Evolutionary conservation across 1,139 yeast species (phyloP).

Genomic region (Saccharomyces hybrid): DNA sequence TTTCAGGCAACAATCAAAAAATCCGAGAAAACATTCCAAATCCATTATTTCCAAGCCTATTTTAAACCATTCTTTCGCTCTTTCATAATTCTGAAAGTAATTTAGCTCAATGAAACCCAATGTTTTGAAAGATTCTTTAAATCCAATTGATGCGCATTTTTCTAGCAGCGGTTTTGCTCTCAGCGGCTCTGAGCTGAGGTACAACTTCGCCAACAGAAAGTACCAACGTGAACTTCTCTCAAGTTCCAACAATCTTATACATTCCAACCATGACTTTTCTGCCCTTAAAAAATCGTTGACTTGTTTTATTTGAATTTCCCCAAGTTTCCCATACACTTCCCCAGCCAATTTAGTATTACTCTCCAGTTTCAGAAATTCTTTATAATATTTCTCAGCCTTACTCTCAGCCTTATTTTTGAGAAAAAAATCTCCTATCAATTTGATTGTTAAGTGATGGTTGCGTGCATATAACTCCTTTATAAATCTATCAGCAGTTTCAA

Average conservation of each 20-base stretch:
- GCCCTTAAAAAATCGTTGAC: slow-evolving; percentile 45
- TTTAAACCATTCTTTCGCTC: slow-evolving; percentile 78
- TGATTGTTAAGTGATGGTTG: slow-evolving; percentile 60
- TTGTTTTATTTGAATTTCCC: slow-evolving; percentile 51
- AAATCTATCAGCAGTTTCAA: slow-evolving; percentile 52
- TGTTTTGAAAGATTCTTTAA: slow-evolving; percentile 65
- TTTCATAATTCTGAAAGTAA: slow-evolving; percentile 45
- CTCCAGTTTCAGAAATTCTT: slow-evolving; percentile 49
- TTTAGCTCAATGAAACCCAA: slow-evolving; percentile 74
- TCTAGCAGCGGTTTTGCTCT: slow-evolving; percentile 65
- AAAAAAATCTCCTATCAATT: slow-evolving; percentile 68
- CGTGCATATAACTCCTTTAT: slow-evolving; percentile 53
- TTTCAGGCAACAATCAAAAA: slow-evolving; percentile 46
- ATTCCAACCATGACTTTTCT: slow-evolving; percentile 50
- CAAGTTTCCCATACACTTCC: slow-evolving; percentile 71
- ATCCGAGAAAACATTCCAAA: slow-evolving; percentile 60
- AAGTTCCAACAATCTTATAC: slow-evolving; percentile 52
- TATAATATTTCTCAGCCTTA: slow-evolving; percentile 55
- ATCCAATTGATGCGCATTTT: slow-evolving; percentile 67
- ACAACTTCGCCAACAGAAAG: slow-evolving; percentile 67
- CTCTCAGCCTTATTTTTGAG: slow-evolving; percentile 39
- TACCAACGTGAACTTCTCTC: slow-evolving; percentile 63
- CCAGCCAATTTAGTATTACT: slow-evolving; percentile 40
- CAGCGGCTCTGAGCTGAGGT: slow-evolving; percentile 48
- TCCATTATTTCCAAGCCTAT: slow-evolving; percentile 64